Conservation (phyloP, 495 filamentous ascomycete genomes). For the Penicillium subrubescens region DNA sequence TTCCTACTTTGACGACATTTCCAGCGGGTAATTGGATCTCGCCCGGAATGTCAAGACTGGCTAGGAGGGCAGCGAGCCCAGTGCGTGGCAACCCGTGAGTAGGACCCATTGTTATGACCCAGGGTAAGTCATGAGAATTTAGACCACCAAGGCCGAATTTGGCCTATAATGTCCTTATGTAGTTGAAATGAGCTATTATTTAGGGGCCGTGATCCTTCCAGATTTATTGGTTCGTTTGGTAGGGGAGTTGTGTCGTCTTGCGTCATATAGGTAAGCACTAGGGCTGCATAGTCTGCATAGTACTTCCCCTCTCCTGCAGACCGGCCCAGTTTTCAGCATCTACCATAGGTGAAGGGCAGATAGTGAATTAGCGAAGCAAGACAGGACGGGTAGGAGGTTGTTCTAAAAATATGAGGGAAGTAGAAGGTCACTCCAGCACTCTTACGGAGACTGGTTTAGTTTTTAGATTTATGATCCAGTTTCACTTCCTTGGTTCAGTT, state of each 20-base stretch:
- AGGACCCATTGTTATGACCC: background rate
- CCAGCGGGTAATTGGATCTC: constrained; percentile 20
- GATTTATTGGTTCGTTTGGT: background rate
- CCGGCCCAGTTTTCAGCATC: too few relatives aligned
- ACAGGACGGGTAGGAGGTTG: too few relatives aligned
- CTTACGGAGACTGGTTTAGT: too few relatives aligned
- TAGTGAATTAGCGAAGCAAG: too few relatives aligned
- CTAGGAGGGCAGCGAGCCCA: constrained; percentile 21
- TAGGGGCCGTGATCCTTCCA: background rate
- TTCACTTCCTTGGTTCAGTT: too few relatives aligned
- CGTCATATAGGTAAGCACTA: background rate
- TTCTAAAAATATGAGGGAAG: too few relatives aligned
- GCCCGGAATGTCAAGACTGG: constrained; percentile 13
- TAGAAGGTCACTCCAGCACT: too few relatives aligned
- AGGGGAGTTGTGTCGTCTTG: background rate
- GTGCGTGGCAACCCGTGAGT: constrained; percentile 13
- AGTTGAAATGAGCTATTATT: background rate
- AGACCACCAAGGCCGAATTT: background rate
- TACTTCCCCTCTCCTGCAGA: background rate
- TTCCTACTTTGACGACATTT: constrained; percentile 3
- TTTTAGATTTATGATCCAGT: too few relatives aligned
- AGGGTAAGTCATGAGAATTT: background rate
- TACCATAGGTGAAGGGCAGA: too few relatives aligned
- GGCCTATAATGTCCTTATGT: background rate
- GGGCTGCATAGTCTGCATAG: background rate